A percentile compares a stretch with the other conserved stretches of the same genome.
Conservation (phyloP, 179 eudicot species). For the Heliamphora ciliata region DNA sequence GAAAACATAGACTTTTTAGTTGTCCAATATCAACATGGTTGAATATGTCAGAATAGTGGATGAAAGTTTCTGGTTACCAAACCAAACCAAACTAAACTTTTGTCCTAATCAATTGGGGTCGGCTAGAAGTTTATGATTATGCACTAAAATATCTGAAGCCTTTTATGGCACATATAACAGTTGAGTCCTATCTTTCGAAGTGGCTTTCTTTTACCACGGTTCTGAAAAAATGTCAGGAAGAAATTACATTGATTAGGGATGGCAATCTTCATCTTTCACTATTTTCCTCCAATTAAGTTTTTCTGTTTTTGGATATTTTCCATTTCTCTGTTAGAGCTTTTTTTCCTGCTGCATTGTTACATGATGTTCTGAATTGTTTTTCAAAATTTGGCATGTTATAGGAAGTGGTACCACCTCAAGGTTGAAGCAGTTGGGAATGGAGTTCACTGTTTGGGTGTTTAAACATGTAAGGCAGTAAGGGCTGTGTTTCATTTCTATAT, state of each 20-base stretch:
- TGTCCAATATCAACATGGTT: not conserved
- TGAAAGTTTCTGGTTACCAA: not conserved
- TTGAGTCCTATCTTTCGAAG: not conserved
- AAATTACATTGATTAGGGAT: not conserved
- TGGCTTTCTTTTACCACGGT: not conserved
- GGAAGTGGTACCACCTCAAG: constrained; percentile 82
- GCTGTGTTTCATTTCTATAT: constrained; percentile 13
- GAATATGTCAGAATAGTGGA: not conserved
- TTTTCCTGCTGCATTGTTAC: not conserved
- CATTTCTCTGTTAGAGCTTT: not conserved
- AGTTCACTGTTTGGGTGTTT: constrained; percentile 95
- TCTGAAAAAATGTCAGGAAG: not conserved
- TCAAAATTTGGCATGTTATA: constrained; percentile 22
- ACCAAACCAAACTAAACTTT: too few relatives aligned
- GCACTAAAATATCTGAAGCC: not conserved
- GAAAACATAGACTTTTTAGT: not conserved
- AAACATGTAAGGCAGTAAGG: constrained; percentile 64
- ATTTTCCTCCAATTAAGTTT: not conserved
- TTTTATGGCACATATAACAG: not conserved
- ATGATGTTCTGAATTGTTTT: not conserved
- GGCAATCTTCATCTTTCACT: not conserved
- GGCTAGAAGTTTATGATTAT: too few relatives aligned
- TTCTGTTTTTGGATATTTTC: not conserved
- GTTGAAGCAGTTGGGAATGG: constrained; percentile 95
- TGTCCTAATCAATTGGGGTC: too few relatives aligned